Conservation (phyloP, 345 rosid species). For the Salix exigua region DNA sequence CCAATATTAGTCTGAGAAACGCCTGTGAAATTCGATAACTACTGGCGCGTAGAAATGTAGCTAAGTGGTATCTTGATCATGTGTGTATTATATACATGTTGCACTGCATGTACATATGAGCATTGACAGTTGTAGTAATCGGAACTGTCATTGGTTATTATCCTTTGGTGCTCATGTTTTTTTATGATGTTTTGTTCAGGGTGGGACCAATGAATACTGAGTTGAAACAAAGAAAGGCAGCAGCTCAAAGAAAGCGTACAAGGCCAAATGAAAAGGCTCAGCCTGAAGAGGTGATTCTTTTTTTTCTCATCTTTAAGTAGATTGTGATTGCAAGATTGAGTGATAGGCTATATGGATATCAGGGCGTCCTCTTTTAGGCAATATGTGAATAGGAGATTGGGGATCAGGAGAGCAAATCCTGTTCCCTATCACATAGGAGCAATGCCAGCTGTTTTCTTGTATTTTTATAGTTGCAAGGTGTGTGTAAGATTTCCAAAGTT, state of each 20-base stretch:
- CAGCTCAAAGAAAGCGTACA: conserved; percentile 40
- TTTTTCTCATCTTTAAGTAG: neutral
- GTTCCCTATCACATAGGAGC: no score
- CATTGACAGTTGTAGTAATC: no score
- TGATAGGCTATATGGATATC: neutral
- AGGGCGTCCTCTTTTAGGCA: no score
- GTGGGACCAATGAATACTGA: conserved; percentile 88
- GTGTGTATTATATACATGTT: no score
- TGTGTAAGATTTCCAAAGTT: no score
- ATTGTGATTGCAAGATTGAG: neutral
- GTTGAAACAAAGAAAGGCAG: conserved; percentile 55
- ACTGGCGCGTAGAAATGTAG: no score
- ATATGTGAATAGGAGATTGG: no score
- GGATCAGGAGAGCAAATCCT: neutral
- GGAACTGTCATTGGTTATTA: neutral
- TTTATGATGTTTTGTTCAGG: conserved; percentile 37
- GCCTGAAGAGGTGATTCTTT: conserved; percentile 68
- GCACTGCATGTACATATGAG: no score
- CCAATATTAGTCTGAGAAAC: no score
- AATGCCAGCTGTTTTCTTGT: neutral
- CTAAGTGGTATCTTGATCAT: no score
- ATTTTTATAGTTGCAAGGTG: neutral
- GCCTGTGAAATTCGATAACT: no score
- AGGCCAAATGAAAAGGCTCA: conserved; percentile 50
- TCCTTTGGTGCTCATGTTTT: neutral